Conservation (phyloP, 345 rosid genomes). For the Citrus inodora region DNA sequence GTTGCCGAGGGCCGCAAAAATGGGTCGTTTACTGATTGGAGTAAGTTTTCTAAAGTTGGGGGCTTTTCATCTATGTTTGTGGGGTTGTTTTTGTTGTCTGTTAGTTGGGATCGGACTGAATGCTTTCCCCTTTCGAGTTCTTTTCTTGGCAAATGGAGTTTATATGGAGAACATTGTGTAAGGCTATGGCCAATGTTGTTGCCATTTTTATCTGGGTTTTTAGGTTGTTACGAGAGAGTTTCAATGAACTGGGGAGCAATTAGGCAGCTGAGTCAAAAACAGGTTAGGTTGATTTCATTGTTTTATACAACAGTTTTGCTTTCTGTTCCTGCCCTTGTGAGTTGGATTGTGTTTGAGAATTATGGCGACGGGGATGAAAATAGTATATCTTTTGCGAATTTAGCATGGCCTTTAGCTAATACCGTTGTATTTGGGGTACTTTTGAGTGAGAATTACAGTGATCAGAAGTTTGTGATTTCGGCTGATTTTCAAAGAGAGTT, state of each 20-base stretch:
- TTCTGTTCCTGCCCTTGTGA: slow-evolving; percentile 69
- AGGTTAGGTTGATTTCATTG: slow-evolving; percentile 65
- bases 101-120: slow-evolving; percentile 86
- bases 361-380: slow-evolving; percentile 41
- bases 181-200: slow-evolving; percentile 82
- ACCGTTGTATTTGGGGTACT: slow-evolving; percentile 88
- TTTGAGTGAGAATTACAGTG: slow-evolving; percentile 68
- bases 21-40: slow-evolving; percentile 14
- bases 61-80: slow-evolving; percentile 58
- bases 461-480: slow-evolving; percentile 51
- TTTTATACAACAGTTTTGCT: slow-evolving; percentile 61
- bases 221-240: slow-evolving; percentile 80
- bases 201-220: slow-evolving; percentile 80
- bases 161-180: slow-evolving; percentile 58
- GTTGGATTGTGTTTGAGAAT: slow-evolving; percentile 46
- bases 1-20: slow-evolving; percentile 29
- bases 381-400: slow-evolving; percentile 48
- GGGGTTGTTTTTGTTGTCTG: slow-evolving; percentile 67
- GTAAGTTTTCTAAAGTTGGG: slow-evolving; percentile 36
- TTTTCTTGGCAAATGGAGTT: slow-evolving; percentile 34
- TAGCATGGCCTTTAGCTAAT: slow-evolving; percentile 89
- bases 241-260: slow-evolving; percentile 65
- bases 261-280: slow-evolving; percentile 60
- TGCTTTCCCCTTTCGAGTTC: slow-evolving; percentile 72
- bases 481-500: slow-evolving; percentile 70